A percentile compares a stretch with the other conserved stretches of the same genome.
phyloP scores from a whole-genome alignment of 2,329 filamentous ascomycete genomes.

The Aspergillus carbonarius region DNA sequence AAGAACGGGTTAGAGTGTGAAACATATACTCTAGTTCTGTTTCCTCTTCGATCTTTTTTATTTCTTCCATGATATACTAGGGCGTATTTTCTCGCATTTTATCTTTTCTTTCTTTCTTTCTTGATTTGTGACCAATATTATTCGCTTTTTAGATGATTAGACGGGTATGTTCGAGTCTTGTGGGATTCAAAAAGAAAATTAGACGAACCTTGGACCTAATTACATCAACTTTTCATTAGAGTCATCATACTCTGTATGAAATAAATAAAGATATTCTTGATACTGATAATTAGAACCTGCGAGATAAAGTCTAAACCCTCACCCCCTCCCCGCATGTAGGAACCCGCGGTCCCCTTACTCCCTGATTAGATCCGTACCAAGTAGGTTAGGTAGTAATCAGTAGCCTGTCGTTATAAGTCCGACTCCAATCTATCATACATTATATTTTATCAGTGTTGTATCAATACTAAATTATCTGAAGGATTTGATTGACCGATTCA shows the following conservation, averaged over 20 bases:
- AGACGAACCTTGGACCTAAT: too few species aligned
- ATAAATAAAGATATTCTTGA: not conserved
- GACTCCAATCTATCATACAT: too few species aligned
- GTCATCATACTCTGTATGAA: not conserved
- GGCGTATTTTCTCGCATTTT: not conserved
- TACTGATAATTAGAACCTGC: not conserved
- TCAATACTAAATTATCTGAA: too few species aligned
- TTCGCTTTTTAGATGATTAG: slow-evolving; percentile 8
- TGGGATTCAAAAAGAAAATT: not conserved
- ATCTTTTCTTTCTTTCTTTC: slow-evolving; percentile 7
- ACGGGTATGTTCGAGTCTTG: not conserved
- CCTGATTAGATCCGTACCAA: not conserved
- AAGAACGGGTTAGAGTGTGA: slow-evolving; percentile 43
- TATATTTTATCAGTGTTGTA: too few species aligned
- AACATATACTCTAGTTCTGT: not conserved
- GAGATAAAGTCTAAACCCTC: not conserved
- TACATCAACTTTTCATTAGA: too few species aligned
- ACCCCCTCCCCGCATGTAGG: not conserved
- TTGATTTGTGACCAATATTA: slow-evolving; percentile 4
- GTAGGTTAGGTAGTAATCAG: too few species aligned
- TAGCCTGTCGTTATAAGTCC: too few species aligned
- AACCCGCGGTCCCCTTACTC: not conserved
- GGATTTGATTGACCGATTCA: too few species aligned
- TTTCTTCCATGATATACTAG: not conserved
- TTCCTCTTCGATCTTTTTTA: not conserved